These are phyloP conservation scores for Asclepias syriaca DNA, from an alignment of 257 asterid genomes.

Conservation along the genomic window DNA sequence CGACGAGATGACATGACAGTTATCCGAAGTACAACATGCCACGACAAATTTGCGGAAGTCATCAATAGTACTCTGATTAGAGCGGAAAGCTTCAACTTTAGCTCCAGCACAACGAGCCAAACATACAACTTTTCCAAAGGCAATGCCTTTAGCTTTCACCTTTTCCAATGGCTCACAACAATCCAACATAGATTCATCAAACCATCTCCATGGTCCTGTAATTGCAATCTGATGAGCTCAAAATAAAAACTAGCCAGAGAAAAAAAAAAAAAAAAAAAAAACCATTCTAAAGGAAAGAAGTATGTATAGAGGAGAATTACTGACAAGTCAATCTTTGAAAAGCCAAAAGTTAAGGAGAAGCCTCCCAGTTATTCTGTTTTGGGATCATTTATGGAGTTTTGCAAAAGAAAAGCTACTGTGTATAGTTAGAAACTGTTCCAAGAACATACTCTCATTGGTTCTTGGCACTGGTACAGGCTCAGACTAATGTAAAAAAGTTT, in stretches of 20 bases:
- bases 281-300: not conserved
- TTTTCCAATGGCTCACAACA: conserved; percentile 97
- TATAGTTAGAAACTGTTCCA: no score
- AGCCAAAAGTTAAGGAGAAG: not conserved
- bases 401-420: not conserved
- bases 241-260: conserved; percentile 5
- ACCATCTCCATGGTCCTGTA: conserved; percentile 99
- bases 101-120: conserved; percentile 99
- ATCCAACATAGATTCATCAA: conserved; percentile 96
- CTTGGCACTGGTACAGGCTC: not conserved
- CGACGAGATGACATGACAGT: conserved; percentile 83
- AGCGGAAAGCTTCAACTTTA: conserved; percentile 79
- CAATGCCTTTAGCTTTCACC: conserved; percentile 81
- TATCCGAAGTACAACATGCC: conserved; percentile 74
- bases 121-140: conserved; percentile 93
- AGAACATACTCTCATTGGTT: not conserved
- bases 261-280: not conserved
- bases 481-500: no score
- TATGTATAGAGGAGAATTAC: not conserved
- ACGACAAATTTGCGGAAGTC: conserved; percentile 82
- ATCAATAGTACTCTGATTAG: conserved; percentile 74
- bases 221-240: conserved; percentile 23
- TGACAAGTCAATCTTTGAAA: no score
- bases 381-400: no score
- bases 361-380: not conserved